Base-by-base conservation (phyloP, 2,329 filamentous ascomycete species). In the Tolypocladium ophioglossoides region DNA sequence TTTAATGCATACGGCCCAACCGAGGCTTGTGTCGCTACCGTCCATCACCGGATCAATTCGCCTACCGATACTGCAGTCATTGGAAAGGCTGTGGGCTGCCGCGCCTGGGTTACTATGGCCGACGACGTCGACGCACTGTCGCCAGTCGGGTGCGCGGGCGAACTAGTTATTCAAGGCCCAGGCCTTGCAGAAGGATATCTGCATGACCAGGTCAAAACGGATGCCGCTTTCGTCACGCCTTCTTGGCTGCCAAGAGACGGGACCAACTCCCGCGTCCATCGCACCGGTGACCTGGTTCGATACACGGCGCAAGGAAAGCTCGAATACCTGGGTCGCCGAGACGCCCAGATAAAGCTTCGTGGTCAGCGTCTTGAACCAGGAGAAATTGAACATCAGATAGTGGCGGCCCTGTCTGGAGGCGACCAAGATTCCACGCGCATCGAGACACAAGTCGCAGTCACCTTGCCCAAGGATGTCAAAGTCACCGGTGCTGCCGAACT, bases 291-390 rank as follows among this genome's bases (percentile, higher is more conserved):
- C 56, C 64, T 78, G 12, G 75, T 66, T 3, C 63, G 63, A 38
- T 75, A 75, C 39, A 62, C 69, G 34, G 62, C 63, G 0, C 68
- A 75, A 51, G 71, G 72, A 1, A 61, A 62, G 20, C 61, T 78
- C 9, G 58, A 68, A 0, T 78, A 73, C 53, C 59, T 78, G 38
- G 78, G 77, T 41, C 70, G 80, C 18, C 79, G 78, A 57, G 79
- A 83, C 57, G 71, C 71, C 0, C 79, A 83, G 61, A 72, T 82
- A 49, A 84, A 84, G 63, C 64, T 84, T 10, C 72, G 75, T n/a
- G 83, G 83, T 24, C 81, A 75, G 55, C 66, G 79, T 51, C 70
- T 80, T 47, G 83, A 78, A 64, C 69, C 78, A 10, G 59, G 54
- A 0, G 62, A 62, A 18, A 35, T 64, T n/a, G 62, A 62, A 38